Conservation (phyloP, 2,329 filamentous ascomycete species). For the Microsporum canis region DNA sequence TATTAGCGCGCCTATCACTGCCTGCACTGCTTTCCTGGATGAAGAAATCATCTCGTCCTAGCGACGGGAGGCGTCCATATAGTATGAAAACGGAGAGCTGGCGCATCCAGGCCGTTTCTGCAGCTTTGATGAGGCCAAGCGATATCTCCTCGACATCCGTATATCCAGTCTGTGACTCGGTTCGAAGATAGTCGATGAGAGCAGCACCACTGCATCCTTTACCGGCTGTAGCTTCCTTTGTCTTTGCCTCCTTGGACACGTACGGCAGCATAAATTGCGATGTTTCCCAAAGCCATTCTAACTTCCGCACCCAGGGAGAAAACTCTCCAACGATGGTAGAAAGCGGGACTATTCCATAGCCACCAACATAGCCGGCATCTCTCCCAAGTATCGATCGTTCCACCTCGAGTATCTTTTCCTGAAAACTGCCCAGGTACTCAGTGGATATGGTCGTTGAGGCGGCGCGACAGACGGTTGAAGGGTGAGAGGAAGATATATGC, state of each 20-base stretch:
- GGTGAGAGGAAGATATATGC: conserved; percentile 57
- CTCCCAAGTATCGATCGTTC: conserved; percentile 65
- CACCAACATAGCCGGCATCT: conserved; percentile 72
- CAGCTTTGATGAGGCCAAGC: conserved; percentile 58
- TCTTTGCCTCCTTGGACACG: conserved; percentile 22
- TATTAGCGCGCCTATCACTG: conserved; percentile 33
- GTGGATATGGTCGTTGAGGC: conserved; percentile 68
- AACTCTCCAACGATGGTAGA: conserved; percentile 77
- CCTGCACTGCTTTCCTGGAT: conserved; percentile 42
- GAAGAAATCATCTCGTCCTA: conserved; percentile 79
- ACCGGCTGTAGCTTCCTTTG: conserved; percentile 15
- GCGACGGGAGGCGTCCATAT: conserved; percentile 69
- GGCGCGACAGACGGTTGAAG: conserved; percentile 74
- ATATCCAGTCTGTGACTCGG: conserved; percentile 77
- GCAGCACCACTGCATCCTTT: conserved; percentile 51
- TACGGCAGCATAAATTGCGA: conserved; percentile 54
- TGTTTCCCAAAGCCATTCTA: conserved; percentile 77
- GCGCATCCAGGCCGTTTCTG: conserved; percentile 83
- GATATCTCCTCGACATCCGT: conserved; percentile 71
- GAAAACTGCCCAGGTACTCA: conserved; percentile 67
- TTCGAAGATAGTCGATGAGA: conserved; percentile 65
- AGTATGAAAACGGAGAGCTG: conserved; percentile 84
- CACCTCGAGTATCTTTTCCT: conserved; percentile 71
- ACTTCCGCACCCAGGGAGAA: conserved; percentile 67
- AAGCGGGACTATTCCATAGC: conserved; percentile 84